Percentiles rank a stretch among this genome's conserved stretches.
phyloP scores from a whole-genome alignment of 73 alveolate genomes.

The Durusdinium trenchii region DNA sequence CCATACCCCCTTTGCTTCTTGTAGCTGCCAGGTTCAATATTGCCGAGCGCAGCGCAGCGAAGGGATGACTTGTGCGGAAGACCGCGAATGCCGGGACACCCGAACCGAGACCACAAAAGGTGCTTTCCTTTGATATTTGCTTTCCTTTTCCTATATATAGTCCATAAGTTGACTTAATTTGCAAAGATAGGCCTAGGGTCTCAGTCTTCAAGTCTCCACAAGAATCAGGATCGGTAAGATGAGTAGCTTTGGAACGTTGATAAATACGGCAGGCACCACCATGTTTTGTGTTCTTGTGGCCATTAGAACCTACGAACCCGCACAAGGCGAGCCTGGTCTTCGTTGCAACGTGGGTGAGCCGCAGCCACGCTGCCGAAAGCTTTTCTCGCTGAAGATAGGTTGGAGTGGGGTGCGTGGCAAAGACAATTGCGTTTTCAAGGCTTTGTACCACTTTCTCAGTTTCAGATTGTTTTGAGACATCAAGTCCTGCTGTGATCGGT shows the following conservation, averaged over 20 bases:
- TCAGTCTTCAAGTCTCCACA: too few relatives aligned
- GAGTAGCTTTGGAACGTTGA: too few relatives aligned
- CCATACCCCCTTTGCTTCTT: not conserved
- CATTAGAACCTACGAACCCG: too few relatives aligned
- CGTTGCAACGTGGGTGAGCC: slow-evolving; percentile 92
- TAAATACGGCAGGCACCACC: too few relatives aligned
- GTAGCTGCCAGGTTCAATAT: slow-evolving; percentile 68
- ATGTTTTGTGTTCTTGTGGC: too few relatives aligned
- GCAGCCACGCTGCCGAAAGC: slow-evolving; percentile 86
- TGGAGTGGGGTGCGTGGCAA: not conserved
- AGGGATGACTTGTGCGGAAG: slow-evolving; percentile 91
- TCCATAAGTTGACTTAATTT: too few relatives aligned
- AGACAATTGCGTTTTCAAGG: not conserved
- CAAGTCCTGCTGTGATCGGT: too few relatives aligned
- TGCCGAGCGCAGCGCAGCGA: slow-evolving; percentile 87
- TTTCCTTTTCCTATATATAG: too few relatives aligned
- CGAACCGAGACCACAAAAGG: not conserved
- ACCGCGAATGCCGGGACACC: slow-evolving; percentile 67
- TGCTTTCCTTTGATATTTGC: not conserved
- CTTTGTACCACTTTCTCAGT: too few relatives aligned
- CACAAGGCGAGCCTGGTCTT: slow-evolving; percentile 92
- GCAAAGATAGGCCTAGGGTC: too few relatives aligned
- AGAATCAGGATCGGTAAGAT: too few relatives aligned
- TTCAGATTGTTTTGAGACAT: too few relatives aligned
- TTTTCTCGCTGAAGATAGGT: slow-evolving; percentile 90